phyloP scores from a whole-genome alignment of 2,329 filamentous ascomycete genomes.

The Ceratocystis lukuohia region DNA sequence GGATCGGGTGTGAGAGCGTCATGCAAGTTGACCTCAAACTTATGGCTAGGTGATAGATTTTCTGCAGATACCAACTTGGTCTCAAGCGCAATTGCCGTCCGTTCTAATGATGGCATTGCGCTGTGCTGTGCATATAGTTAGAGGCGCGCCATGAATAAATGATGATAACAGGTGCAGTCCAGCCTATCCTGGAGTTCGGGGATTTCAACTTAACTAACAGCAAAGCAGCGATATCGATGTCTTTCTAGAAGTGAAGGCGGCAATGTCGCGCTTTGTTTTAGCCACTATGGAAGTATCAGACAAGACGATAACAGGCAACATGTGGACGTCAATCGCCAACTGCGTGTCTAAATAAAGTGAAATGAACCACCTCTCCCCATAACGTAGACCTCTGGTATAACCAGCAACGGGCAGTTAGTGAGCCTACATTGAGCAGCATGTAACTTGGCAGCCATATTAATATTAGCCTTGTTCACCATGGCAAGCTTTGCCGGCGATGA shows the following conservation, averaged over 20 bases:
- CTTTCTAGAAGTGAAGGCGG: neutral
- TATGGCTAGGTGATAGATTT: neutral
- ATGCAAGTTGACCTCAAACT: conserved; percentile 22
- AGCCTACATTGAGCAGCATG: neutral
- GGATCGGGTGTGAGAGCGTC: conserved; percentile 40
- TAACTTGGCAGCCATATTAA: neutral
- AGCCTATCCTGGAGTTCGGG: no score
- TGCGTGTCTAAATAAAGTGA: no score
- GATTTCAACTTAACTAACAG: neutral
- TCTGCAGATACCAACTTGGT: neutral
- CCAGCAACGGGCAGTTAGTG: neutral
- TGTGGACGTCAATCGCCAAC: neutral
- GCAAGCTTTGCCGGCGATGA: neutral
- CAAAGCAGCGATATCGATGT: neutral
- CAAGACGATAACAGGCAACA: neutral
- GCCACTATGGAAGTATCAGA: neutral
- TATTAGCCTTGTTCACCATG: neutral
- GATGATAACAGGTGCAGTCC: neutral
- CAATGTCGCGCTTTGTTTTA: neutral
- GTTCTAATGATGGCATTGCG: neutral
- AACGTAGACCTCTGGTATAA: neutral
- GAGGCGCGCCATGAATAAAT: no score
- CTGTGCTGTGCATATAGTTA: neutral
- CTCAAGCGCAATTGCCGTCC: neutral
- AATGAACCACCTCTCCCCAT: neutral